These are phyloP conservation scores for Ilyonectria mors-panacis DNA, from an alignment of 2,329 filamentous ascomycete species.

Conservation along the genomic window DNA sequence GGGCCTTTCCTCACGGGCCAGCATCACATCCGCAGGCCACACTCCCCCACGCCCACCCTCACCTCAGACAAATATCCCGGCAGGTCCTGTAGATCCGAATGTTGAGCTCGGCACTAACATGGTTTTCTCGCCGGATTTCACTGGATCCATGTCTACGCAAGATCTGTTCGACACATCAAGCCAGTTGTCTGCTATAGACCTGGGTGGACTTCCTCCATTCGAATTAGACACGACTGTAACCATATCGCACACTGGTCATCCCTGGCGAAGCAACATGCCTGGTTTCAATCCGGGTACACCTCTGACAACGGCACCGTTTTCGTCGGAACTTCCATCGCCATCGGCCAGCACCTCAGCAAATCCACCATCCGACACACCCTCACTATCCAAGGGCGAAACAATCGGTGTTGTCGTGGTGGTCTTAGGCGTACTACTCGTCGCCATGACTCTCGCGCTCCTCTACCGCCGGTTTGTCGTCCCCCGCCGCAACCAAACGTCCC, in stretches of 20 bases:
- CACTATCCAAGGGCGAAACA: slow-evolving; percentile 1
- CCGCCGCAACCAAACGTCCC: not conserved
- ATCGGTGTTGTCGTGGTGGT: slow-evolving; percentile 13
- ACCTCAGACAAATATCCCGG: not conserved
- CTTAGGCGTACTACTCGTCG: not conserved
- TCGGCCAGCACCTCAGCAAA: not conserved
- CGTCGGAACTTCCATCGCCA: not conserved
- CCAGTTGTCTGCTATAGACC: not conserved
- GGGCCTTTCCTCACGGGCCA: not conserved
- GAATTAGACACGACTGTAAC: not conserved
- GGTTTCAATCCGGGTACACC: not conserved
- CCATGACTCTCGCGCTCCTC: not conserved
- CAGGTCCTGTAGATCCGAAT: not conserved
- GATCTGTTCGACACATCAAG: not conserved
- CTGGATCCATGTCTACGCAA: not conserved
- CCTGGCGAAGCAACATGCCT: not conserved
- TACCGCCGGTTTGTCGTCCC: slow-evolving; percentile 4
- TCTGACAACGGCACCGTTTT: not conserved
- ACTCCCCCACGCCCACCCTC: too few relatives aligned
- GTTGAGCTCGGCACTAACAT: not conserved
- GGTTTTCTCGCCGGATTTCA: not conserved
- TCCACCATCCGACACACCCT: not conserved
- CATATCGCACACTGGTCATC: not conserved
- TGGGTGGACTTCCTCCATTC: not conserved
- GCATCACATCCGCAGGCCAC: too few relatives aligned